phyloP scores from a whole-genome alignment of 1,139 yeast genomes.

The Yamadazyma sp. region DNA sequence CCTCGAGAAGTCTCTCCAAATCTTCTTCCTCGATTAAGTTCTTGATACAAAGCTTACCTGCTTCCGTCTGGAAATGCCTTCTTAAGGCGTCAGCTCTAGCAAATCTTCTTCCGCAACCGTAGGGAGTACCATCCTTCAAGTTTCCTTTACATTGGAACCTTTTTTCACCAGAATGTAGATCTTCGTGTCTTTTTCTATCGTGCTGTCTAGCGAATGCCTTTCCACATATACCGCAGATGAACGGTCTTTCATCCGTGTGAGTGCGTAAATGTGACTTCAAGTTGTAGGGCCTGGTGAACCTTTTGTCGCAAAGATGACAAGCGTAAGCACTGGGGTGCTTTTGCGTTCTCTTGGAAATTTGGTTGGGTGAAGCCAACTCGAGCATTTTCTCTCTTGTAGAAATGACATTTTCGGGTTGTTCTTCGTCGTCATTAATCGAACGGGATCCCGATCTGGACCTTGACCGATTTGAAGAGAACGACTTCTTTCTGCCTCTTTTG shows the following conservation, averaged over 20 bases:
- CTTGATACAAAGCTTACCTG: constrained; percentile 81
- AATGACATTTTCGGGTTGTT: constrained; percentile 17
- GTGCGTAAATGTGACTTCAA: constrained; percentile 88
- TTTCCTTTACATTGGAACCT: constrained; percentile 80
- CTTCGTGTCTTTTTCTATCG: constrained; percentile 92
- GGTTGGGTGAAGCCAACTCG: constrained; percentile 58
- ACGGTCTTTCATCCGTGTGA: constrained; percentile 94
- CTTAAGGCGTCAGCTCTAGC: constrained; percentile 96
- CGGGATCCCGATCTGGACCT: constrained; percentile 18
- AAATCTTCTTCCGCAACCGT: constrained; percentile 94
- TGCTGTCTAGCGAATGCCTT: constrained; percentile 96
- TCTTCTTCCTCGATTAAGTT: constrained; percentile 68
- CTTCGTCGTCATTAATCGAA: constrained; percentile 17
- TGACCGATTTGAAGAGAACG: constrained; percentile 17
- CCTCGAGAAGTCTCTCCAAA: constrained; percentile 15
- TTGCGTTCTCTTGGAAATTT: constrained; percentile 55
- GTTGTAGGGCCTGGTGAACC: constrained; percentile 90
- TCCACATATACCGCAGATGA: constrained; percentile 80
- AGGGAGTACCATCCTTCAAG: constrained; percentile 59
- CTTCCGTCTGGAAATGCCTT: constrained; percentile 91
- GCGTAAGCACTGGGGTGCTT: constrained; percentile 80
- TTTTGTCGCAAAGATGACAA: constrained; percentile 81
- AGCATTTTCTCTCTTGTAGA: constrained; percentile 58
- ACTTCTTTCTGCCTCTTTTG: constrained; percentile 33
- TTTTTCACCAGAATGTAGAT: constrained; percentile 88